Conservation (phyloP, 2,329 filamentous ascomycete species). For the Tolypocladium tropicale region DNA sequence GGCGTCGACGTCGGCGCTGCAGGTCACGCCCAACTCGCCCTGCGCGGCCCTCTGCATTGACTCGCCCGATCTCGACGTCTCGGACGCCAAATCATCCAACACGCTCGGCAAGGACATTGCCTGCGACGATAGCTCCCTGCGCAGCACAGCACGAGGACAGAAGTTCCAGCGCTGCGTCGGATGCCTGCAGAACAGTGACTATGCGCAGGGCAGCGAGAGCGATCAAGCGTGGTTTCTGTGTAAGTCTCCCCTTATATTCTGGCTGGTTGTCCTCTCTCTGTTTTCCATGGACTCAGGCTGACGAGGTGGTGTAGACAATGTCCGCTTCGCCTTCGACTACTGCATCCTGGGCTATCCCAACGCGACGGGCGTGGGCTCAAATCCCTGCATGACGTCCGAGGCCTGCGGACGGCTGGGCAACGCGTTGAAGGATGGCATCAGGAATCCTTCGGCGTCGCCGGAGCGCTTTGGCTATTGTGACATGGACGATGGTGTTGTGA, state of each 20-base stretch:
- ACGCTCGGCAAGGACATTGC: slow-evolving; percentile 34
- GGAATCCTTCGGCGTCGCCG: slow-evolving; percentile 17
- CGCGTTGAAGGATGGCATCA: slow-evolving; percentile 29
- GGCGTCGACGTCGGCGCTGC: slow-evolving; percentile 24
- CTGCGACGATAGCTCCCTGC: slow-evolving; percentile 35
- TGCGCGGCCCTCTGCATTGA: slow-evolving; percentile 41
- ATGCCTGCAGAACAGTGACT: slow-evolving; percentile 43
- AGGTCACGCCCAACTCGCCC: slow-evolving; percentile 43
- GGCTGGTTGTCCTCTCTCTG: not conserved
- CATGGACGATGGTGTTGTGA: slow-evolving; percentile 25
- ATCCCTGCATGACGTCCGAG: slow-evolving; percentile 38
- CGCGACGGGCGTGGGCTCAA: slow-evolving; percentile 27
- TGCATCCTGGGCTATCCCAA: slow-evolving; percentile 44
- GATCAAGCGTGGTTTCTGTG: slow-evolving; percentile 48
- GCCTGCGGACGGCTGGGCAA: slow-evolving; percentile 36
- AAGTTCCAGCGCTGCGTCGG: slow-evolving; percentile 40
- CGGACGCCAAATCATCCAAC: slow-evolving; percentile 35
- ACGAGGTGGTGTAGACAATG: slow-evolving; percentile 27
- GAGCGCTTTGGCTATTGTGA: slow-evolving; percentile 37
- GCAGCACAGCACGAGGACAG: slow-evolving; percentile 24
- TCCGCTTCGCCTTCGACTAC: slow-evolving; percentile 40
- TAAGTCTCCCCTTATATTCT: slow-evolving; percentile 21
- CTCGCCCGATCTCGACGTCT: slow-evolving; percentile 11
- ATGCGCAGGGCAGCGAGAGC: slow-evolving; percentile 33
- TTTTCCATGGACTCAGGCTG: not conserved